A percentile compares a stretch with the other conserved stretches of the same genome.
Conservation (phyloP, 768 basidiomycete species). For the Pulveroboletus sp. region DNA sequence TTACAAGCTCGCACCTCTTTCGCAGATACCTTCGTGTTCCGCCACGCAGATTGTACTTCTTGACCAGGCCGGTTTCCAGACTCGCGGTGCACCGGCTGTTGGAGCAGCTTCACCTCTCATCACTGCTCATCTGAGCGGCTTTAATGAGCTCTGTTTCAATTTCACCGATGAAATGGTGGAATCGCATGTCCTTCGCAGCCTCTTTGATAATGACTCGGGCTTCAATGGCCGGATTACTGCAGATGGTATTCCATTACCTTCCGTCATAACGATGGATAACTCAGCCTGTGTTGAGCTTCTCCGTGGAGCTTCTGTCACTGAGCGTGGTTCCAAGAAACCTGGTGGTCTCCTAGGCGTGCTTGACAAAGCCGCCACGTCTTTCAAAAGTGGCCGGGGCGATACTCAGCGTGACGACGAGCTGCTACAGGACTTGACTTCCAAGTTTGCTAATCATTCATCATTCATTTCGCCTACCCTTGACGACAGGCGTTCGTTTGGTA, state of each 20-base stretch:
- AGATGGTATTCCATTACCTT: slow-evolving; percentile 51
- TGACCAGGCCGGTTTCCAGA: slow-evolving; percentile 56
- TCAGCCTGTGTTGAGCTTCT: slow-evolving; percentile 53
- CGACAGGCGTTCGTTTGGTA: slow-evolving; percentile 42
- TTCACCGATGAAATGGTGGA: slow-evolving; percentile 57
- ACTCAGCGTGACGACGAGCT: slow-evolving; percentile 47
- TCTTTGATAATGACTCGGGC: slow-evolving; percentile 47
- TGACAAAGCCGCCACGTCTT: slow-evolving; percentile 46
- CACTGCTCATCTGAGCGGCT: slow-evolving; percentile 50
- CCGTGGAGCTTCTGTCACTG: slow-evolving; percentile 46
- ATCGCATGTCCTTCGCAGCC: slow-evolving; percentile 47
- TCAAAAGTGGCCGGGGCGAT: slow-evolving; percentile 47
- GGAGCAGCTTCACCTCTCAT: slow-evolving; percentile 47
- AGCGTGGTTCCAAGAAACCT: slow-evolving; percentile 46
- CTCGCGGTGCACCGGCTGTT: slow-evolving; percentile 40
- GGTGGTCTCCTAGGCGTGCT: slow-evolving; percentile 55
- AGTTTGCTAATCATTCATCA: slow-evolving; percentile 48
- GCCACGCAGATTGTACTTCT: slow-evolving; percentile 48
- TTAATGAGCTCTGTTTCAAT: slow-evolving; percentile 60
- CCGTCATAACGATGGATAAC: slow-evolving; percentile 50
- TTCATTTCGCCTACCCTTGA: slow-evolving; percentile 37
- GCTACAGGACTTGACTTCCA: slow-evolving; percentile 43
- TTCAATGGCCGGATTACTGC: slow-evolving; percentile 41
- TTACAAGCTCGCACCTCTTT: slow-evolving; percentile 46
- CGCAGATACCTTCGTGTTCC: slow-evolving; percentile 35